Conservation (phyloP, 2,329 filamentous ascomycete species). For the Mycosphaerella sp. region DNA sequence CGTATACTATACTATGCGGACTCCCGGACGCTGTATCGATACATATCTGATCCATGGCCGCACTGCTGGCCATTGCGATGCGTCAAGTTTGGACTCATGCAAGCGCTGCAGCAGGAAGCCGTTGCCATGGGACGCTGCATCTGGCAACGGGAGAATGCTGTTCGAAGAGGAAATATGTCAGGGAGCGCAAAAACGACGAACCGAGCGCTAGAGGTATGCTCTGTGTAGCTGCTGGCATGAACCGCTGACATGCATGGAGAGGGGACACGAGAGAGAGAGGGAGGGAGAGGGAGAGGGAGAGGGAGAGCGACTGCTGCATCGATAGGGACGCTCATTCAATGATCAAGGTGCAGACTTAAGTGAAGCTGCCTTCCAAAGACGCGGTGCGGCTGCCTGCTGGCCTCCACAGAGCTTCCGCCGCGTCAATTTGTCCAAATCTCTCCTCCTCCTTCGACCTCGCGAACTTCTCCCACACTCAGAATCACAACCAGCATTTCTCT, state of each 20-base stretch:
- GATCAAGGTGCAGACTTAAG: background rate
- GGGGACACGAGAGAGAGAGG: no score
- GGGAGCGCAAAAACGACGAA: no score
- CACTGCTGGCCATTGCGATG: background rate
- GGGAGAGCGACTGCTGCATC: background rate
- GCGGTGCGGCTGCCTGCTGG: background rate
- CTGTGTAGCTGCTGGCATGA: no score
- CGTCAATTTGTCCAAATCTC: background rate
- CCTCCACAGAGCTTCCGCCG: background rate
- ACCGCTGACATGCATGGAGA: no score
- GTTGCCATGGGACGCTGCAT: background rate
- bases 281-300: no score
- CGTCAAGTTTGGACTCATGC: background rate
- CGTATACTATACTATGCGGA: no score
- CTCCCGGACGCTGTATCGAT: no score
- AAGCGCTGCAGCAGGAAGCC: background rate
- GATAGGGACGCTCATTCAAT: background rate
- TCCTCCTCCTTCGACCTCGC: background rate
- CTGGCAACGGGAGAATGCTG: background rate
- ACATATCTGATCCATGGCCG: background rate
- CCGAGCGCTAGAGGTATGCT: no score
- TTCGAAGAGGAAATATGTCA: background rate
- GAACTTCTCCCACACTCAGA: background rate
- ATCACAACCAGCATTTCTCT: background rate
- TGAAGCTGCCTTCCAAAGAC: background rate